Conservation (phyloP, 2,329 filamentous ascomycete genomes). For the Fusarium solani-melongenae region DNA sequence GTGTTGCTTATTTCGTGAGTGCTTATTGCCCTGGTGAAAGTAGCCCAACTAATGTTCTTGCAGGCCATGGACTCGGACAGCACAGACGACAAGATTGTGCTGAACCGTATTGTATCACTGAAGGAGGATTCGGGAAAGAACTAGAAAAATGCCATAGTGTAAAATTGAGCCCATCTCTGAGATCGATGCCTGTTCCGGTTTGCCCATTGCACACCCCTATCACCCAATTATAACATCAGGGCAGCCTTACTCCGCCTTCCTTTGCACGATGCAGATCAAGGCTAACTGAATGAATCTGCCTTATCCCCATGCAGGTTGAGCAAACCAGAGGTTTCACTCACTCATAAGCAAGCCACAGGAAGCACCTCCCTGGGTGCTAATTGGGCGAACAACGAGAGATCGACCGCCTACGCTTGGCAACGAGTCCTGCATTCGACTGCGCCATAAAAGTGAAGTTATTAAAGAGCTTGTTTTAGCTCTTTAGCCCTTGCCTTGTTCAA, state of each 20-base stretch:
- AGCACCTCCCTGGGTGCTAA: background rate
- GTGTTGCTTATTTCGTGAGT: constrained; percentile 84
- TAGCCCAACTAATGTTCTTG: constrained; percentile 21
- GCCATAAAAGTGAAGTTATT: background rate
- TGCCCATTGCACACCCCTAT: background rate
- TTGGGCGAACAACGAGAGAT: background rate
- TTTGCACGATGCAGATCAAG: background rate
- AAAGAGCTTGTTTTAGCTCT: background rate
- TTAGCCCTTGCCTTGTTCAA: background rate
- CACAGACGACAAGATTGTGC: constrained; percentile 80
- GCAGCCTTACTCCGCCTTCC: background rate
- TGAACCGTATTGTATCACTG: constrained; percentile 92
- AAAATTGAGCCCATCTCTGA: background rate
- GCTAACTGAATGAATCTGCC: background rate
- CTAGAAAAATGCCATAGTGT: constrained; percentile 15
- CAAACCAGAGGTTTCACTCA: background rate
- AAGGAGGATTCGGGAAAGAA: constrained; percentile 86
- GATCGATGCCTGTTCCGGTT: background rate
- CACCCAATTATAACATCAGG: background rate
- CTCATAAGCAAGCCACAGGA: background rate
- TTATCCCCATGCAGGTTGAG: background rate
- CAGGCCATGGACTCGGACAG: constrained; percentile 81
- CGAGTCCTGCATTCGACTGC: background rate
- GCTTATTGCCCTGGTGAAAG: rapidly evolving
- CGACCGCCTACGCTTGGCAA: background rate